Conservation (phyloP, 805 yeast species). For the Hemisphaericaspora nanyangensis region DNA sequence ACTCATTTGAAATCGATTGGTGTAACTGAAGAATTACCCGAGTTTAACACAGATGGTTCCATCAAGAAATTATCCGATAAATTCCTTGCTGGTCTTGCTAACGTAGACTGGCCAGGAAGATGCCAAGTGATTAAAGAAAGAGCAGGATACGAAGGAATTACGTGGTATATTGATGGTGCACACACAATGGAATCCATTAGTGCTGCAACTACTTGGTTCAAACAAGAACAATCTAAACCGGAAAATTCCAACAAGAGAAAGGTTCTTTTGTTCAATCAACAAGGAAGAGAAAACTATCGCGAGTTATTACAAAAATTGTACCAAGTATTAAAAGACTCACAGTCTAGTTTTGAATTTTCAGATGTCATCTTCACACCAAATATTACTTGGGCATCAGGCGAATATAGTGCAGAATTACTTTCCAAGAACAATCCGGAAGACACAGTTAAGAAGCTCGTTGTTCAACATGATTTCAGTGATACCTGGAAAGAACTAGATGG, state of each 20-base stretch:
- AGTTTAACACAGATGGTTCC: conserved; percentile 13
- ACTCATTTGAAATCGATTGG: conserved; percentile 55
- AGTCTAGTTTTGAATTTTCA: conserved; percentile 51
- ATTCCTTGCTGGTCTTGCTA: conserved; percentile 56
- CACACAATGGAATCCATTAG: conserved; percentile 86
- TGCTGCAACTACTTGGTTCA: conserved; percentile 83
- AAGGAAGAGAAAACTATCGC: conserved; percentile 75
- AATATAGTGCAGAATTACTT: conserved; percentile 75
- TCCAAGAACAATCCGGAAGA: conserved; percentile 81
- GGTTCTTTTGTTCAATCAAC: conserved; percentile 86
- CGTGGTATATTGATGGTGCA: conserved; percentile 95
- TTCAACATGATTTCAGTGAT: conserved; percentile 72
- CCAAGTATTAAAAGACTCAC: conserved; percentile 29
- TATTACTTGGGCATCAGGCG: conserved; percentile 83
- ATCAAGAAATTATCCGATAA: conserved; percentile 40
- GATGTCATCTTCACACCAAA: conserved; percentile 85
- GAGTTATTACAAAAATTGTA: conserved; percentile 56
- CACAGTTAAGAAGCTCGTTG: conserved; percentile 71
- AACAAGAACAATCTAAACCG: conserved; percentile 12
- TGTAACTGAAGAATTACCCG: conserved; percentile 22
- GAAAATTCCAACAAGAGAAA: conserved; percentile 25
- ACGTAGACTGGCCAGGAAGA: conserved; percentile 91
- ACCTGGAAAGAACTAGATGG: conserved; percentile 59
- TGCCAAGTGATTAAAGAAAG: conserved; percentile 66
- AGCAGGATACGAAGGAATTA: conserved; percentile 38